A percentile compares a stretch with the other conserved stretches of the same genome.
Evolutionary conservation across 257 asterid species (phyloP).

Genomic region (Agastache rugosa): DNA sequence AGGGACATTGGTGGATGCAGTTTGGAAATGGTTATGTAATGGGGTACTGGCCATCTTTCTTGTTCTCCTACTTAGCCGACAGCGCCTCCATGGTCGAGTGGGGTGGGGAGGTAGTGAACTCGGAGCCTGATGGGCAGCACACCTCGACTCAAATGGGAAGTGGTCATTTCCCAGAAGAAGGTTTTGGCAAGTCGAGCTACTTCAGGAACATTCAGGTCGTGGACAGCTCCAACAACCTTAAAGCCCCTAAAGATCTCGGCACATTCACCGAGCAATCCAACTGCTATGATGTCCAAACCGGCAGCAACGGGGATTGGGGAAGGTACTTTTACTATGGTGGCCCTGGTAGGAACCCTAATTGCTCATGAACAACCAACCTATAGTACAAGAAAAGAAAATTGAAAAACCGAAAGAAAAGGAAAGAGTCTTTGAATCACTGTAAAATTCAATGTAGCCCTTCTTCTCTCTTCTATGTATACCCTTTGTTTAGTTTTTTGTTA

Average conservation of each 20-base stretch:
- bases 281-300: constrained; percentile 80
- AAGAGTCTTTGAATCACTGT: constrained; percentile 40
- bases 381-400: background rate
- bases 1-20: constrained; percentile 95
- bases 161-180: constrained; percentile 86
- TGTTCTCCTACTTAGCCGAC: constrained; percentile 76
- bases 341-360: constrained; percentile 81
- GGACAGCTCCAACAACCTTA: constrained; percentile 79
- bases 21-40: constrained; percentile 73
- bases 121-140: constrained; percentile 69
- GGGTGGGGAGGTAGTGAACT: constrained; percentile 89
- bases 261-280: constrained; percentile 79
- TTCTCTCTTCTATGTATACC: constrained; percentile 20
- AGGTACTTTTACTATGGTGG: constrained; percentile 84
- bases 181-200: constrained; percentile 80
- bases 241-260: constrained; percentile 72
- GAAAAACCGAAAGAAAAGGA: background rate
- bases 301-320: constrained; percentile 79
- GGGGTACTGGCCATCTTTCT: constrained; percentile 93
- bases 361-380: constrained; percentile 47
- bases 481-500: constrained; percentile 37
- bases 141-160: constrained; percentile 89
- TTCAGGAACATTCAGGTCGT: constrained; percentile 82
- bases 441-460: constrained; percentile 45
- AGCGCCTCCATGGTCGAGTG: constrained; percentile 84